Evolutionary conservation across 768 basidiomycete genomes (phyloP).

Genomic region (Lactarius vividus): DNA sequence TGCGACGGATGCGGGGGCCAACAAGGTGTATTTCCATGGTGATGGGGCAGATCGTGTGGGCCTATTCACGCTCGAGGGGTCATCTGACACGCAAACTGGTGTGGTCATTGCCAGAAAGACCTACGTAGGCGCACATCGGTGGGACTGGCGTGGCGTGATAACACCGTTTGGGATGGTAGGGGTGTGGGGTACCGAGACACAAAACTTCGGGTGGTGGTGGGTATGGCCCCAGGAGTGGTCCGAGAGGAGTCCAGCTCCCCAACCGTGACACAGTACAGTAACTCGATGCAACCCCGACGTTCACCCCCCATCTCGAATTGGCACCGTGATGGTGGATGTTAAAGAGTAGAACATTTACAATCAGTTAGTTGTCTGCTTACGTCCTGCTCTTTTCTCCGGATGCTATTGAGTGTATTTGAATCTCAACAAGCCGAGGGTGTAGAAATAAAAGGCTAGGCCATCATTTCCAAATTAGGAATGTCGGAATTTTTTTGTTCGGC

Average conservation of each 20-base stretch:
- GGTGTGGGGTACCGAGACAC: neutral
- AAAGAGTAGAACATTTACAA: too few species aligned
- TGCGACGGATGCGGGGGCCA: neutral
- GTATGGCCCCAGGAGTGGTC: constrained; percentile 20
- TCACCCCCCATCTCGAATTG: neutral
- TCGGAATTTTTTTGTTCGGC: too few species aligned
- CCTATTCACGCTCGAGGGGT: neutral
- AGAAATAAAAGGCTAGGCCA: too few species aligned
- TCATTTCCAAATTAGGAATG: too few species aligned
- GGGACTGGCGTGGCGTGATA: neutral
- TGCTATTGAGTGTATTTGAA: too few species aligned
- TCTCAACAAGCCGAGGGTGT: too few species aligned
- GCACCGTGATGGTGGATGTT: neutral
- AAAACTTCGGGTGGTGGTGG: constrained; percentile 7
- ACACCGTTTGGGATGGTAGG: constrained; percentile 22
- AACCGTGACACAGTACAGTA: neutral
- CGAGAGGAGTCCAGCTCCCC: neutral
- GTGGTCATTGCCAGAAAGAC: neutral
- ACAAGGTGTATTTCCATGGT: neutral
- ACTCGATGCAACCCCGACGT: neutral
- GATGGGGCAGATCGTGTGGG: neutral
- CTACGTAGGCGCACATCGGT: neutral
- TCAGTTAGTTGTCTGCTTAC: neutral
- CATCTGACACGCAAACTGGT: constrained; percentile 1
- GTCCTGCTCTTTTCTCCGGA: neutral